These are phyloP conservation scores for Leonotis leonurus DNA, from an alignment of 257 asterid species.

Conservation along the genomic window DNA sequence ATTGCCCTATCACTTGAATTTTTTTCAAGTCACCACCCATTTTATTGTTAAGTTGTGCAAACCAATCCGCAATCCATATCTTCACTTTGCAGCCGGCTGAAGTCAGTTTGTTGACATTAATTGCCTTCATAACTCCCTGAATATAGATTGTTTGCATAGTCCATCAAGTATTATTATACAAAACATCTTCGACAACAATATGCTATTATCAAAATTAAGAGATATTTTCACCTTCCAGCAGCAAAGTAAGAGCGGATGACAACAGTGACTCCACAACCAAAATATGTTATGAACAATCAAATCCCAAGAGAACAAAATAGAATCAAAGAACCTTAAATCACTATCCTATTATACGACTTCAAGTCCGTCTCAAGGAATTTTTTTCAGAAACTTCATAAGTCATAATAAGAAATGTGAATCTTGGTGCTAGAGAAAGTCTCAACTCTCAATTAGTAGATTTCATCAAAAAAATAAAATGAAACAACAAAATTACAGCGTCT, in stretches of 20 bases:
- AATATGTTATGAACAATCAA: not conserved
- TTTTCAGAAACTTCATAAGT: not conserved
- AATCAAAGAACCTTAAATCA: not conserved
- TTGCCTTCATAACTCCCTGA: slow-evolving; percentile 88
- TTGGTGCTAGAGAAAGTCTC: not conserved
- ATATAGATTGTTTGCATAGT: not conserved
- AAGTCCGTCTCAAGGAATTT: not conserved
- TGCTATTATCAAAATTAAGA: not conserved
- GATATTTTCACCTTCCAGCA: not conserved
- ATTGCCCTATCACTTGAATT: slow-evolving; percentile 63
- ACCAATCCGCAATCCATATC: slow-evolving; percentile 96
- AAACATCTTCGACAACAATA: not conserved
- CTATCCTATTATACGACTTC: not conserved
- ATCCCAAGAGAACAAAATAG: not conserved
- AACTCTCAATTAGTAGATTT: not conserved
- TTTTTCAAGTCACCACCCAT: slow-evolving; percentile 91
- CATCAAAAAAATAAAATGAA: not conserved
- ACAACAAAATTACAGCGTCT: not conserved
- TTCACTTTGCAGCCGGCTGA: slow-evolving; percentile 87
- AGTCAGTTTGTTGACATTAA: slow-evolving; percentile 76
- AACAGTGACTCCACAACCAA: not conserved
- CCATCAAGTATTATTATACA: not conserved
- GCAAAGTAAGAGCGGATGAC: not conserved
- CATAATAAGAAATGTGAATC: not conserved
- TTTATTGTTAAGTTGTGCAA: slow-evolving; percentile 81